Evolutionary conservation across 345 rosid species (phyloP).

Genomic region (Lenwebbia sp.): DNA sequence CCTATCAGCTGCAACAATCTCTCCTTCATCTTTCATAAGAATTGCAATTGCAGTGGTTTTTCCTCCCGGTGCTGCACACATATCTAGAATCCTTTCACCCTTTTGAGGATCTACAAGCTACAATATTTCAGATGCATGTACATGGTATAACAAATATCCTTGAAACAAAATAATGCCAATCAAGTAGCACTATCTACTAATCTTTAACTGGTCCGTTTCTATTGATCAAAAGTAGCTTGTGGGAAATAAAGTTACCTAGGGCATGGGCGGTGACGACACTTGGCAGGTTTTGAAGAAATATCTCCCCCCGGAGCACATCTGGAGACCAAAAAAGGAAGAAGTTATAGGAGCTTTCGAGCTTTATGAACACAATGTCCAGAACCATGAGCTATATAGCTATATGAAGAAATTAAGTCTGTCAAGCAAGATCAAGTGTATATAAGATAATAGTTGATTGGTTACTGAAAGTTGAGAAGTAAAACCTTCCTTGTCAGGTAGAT

Average conservation of each 20-base stretch:
- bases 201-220: background rate
- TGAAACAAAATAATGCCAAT: background rate
- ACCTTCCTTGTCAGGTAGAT: background rate
- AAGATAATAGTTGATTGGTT: background rate
- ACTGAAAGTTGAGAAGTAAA: background rate
- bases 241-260: conserved; percentile 40
- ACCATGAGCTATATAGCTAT: background rate
- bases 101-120: conserved; percentile 80
- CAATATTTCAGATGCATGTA: background rate
- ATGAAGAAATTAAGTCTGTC: background rate
- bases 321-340: conserved; percentile 9
- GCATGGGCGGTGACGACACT: conserved; percentile 86
- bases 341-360: background rate
- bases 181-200: background rate
- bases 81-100: conserved; percentile 89
- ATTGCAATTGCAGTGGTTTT: conserved; percentile 91
- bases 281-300: conserved; percentile 96
- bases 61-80: conserved; percentile 99
- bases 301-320: conserved; percentile 94
- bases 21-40: conserved; percentile 88
- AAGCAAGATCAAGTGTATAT: background rate
- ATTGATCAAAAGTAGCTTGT: background rate
- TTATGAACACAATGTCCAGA: background rate
- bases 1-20: conserved; percentile 84
- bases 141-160: background rate